Conservation (phyloP, 2,329 filamentous ascomycete species). For the Chaetomium strumarium region DNA sequence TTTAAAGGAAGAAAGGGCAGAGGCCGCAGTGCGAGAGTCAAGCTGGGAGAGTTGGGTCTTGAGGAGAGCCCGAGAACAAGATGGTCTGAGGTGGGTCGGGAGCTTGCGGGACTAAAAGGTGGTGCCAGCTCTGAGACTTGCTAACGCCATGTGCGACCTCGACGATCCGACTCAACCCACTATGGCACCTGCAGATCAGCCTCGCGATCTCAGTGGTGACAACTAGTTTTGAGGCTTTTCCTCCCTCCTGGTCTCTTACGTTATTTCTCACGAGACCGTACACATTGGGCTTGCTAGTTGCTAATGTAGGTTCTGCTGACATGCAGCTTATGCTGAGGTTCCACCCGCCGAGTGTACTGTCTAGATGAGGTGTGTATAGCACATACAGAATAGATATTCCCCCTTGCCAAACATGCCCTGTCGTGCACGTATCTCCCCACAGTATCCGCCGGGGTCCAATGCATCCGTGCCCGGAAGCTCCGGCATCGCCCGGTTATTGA, state of each 20-base stretch:
- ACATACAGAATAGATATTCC: too few species aligned
- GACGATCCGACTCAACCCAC: not conserved
- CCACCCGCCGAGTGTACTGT: too few species aligned
- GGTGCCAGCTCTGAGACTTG: conserved; percentile 5
- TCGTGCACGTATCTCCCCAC: not conserved
- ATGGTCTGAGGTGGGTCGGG: conserved; percentile 3
- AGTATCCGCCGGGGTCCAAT: not conserved
- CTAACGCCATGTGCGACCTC: not conserved
- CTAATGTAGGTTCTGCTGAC: too few species aligned
- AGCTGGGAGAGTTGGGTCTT: not conserved
- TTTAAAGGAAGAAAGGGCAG: not conserved
- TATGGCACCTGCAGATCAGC: not conserved
- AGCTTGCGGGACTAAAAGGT: conserved; percentile 22
- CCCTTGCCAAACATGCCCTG: not conserved
- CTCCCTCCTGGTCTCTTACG: too few species aligned
- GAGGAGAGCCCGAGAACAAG: not conserved
- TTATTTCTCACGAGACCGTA: not conserved
- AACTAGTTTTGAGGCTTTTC: too few species aligned
- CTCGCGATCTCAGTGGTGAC: too few species aligned
- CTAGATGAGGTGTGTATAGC: too few species aligned
- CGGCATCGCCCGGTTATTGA: conserved; percentile 12
- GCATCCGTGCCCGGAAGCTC: conserved; percentile 1
- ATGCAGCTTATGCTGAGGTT: too few species aligned
- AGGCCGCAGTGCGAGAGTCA: not conserved
- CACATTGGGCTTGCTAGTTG: not conserved